phyloP scores from a whole-genome alignment of 495 filamentous ascomycete genomes.

The Penicillium verhagenii region DNA sequence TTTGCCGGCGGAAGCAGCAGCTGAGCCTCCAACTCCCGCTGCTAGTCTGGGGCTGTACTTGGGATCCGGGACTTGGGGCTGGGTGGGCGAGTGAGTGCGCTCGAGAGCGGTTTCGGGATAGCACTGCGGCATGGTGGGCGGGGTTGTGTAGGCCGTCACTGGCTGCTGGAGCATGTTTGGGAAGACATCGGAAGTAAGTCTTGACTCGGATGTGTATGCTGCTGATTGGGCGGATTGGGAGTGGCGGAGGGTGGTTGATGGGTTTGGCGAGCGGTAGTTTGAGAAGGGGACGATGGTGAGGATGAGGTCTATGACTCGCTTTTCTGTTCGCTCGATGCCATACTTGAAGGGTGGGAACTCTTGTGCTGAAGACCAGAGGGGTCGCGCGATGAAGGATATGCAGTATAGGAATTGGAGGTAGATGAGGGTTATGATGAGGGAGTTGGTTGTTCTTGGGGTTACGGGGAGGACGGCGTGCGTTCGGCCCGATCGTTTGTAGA shows the following conservation, averaged over 20 bases:
- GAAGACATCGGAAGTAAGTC: background rate
- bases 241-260: constrained; percentile 3
- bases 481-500: background rate
- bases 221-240: background rate
- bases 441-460: constrained; percentile 8
- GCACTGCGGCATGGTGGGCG: constrained; percentile 3
- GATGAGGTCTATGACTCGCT: constrained; percentile 10
- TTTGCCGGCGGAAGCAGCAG: too few relatives aligned
- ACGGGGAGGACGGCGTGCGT: constrained; percentile 17
- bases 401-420: constrained; percentile 25
- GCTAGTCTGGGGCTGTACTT: background rate
- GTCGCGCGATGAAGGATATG: constrained; percentile 17
- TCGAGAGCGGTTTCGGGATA: background rate
- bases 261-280: constrained; percentile 16
- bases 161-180: background rate
- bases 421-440: constrained; percentile 11
- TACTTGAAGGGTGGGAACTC: constrained; percentile 16
- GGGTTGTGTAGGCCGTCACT: background rate
- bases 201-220: background rate
- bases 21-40: too few relatives aligned
- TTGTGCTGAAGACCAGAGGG: constrained; percentile 5
- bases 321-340: constrained; percentile 13
- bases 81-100: background rate
- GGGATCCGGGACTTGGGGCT: background rate
- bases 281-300: constrained; percentile 13